Base-by-base conservation (phyloP, 192 early-diverging fungal genomes). In the Backusella luteola region DNA sequence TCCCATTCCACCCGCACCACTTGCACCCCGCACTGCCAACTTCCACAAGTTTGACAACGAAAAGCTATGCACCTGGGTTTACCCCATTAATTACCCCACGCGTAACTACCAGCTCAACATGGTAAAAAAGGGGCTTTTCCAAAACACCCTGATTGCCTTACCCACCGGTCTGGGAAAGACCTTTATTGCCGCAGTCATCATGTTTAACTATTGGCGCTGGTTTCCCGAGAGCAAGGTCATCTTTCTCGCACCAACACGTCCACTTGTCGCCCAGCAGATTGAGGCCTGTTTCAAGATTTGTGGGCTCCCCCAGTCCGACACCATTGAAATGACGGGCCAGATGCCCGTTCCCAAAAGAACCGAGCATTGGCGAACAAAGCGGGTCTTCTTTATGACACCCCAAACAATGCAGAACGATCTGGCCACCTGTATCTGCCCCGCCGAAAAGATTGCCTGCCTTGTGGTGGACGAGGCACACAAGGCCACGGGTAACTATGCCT, bases 391-490 rank as follows among this genome's bases (percentile, higher is more conserved):
- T 80, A 81, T 92, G 11, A 98, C 97, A 7, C 96, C 97, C 1
- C 94, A 98, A 79, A 88, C 93, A 19, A 79, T 97, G 35, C 89
- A 94, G 36, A 97, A 98, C 78, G 97, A 98, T 75, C 74, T 98
- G 26, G 85, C 87, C 6, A 75, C 82, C 0, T 89, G 87, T 4
- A 88, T 86, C 12, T 94, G 94, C 73, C 89, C 91, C 15, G 89
- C 91, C 6, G 78, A 86, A 29, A 80, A 89, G 11, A 85, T 98
- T 46, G 79, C 84, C 0, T 86, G 87, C 46, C 23, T 97, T n/a
- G 95, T 98, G 8, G 84, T 97, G 6, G 97, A 98, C 69, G 97
- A 98, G 77, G 97, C 97, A 0, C 97, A 98, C 80, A 83, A 92
- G 9, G 94, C 96, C 6, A 93, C 90, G 1, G 97, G 97, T 7